A percentile compares a stretch with the other conserved stretches of the same genome.
Evolutionary conservation across 768 basidiomycete genomes (phyloP).

Genomic region (Cystobasidium ongulense): DNA sequence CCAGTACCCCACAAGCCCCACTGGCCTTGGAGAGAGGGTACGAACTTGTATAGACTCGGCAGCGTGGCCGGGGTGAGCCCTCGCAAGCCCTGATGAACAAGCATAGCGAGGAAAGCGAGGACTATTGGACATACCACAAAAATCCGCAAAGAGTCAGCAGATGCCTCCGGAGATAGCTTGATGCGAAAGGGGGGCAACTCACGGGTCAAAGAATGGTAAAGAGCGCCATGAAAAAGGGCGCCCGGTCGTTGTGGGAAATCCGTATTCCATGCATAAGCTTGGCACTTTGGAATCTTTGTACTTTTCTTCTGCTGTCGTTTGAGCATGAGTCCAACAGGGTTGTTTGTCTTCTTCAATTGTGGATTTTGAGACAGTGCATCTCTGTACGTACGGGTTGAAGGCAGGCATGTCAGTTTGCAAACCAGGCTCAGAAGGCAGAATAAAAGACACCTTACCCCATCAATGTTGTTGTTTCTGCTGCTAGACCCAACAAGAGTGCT

Average conservation of each 20-base stretch:
- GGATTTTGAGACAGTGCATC: neutral
- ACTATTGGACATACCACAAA: neutral
- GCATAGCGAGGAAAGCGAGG: neutral
- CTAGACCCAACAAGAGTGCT: conserved; percentile 11
- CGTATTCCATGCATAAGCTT: conserved; percentile 16
- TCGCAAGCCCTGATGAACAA: conserved; percentile 13
- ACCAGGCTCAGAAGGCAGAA: neutral
- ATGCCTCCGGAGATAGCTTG: neutral
- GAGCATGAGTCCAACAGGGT: conserved; percentile 14
- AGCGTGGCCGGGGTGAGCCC: neutral
- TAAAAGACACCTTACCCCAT: conserved; percentile 20
- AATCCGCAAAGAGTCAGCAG: neutral
- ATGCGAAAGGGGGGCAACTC: neutral
- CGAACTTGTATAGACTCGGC: neutral
- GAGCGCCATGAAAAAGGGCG: conserved; percentile 3
- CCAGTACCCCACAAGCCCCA: neutral
- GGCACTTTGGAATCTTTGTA: conserved; percentile 3
- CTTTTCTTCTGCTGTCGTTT: neutral
- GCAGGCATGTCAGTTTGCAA: neutral
- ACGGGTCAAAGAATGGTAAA: conserved; percentile 12
- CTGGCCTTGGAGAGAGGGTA: conserved; percentile 9
- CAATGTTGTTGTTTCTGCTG: conserved; percentile 6
- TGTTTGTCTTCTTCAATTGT: neutral
- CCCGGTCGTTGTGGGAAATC: conserved; percentile 14
- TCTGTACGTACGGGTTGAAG: neutral